Percentiles rank a stretch among this genome's conserved stretches.
Conservation (phyloP, 768 basidiomycete genomes). For the Boletellus ananas region DNA sequence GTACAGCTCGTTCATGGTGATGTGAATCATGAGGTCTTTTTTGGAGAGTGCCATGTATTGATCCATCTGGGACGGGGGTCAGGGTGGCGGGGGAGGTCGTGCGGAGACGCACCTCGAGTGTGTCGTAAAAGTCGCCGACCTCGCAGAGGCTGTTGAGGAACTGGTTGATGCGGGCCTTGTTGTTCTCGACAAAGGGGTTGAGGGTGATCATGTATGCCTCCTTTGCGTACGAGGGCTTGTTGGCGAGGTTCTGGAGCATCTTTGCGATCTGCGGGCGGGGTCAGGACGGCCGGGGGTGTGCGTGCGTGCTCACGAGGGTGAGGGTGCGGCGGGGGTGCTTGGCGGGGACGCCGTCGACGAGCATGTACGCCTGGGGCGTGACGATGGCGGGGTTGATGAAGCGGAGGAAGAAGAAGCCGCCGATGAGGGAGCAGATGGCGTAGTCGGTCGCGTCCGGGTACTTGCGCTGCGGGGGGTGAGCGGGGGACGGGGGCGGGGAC, state of each 20-base stretch:
- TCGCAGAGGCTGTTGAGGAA: constrained; percentile 97
- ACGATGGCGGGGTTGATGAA: constrained; percentile 99
- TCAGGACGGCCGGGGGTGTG: constrained; percentile 68
- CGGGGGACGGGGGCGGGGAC: not conserved
- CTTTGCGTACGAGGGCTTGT: constrained; percentile 97
- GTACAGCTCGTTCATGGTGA: constrained; percentile 97
- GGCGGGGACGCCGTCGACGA: constrained; percentile 95
- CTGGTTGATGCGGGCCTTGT: constrained; percentile 95
- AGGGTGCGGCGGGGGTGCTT: constrained; percentile 96
- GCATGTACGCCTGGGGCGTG: constrained; percentile 99
- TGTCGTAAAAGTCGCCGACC: constrained; percentile 99
- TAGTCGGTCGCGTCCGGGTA: constrained; percentile 99
- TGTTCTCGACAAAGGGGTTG: constrained; percentile 98
- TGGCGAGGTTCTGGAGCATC: constrained; percentile 99
- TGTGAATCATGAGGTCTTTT: constrained; percentile 97
- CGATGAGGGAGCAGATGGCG: constrained; percentile 96
- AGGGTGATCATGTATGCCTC: constrained; percentile 98
- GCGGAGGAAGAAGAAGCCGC: constrained; percentile 99
- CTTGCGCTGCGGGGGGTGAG: constrained; percentile 63
- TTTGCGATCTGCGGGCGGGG: constrained; percentile 77
- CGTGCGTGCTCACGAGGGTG: constrained; percentile 82
- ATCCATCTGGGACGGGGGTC: constrained; percentile 71
- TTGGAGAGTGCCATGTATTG: constrained; percentile 99
- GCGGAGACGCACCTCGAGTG: constrained; percentile 71
- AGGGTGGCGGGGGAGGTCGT: not conserved